These are phyloP conservation scores for Fusarium scirpi DNA, from an alignment of 2,329 filamentous ascomycete species.

Conservation along the genomic window DNA sequence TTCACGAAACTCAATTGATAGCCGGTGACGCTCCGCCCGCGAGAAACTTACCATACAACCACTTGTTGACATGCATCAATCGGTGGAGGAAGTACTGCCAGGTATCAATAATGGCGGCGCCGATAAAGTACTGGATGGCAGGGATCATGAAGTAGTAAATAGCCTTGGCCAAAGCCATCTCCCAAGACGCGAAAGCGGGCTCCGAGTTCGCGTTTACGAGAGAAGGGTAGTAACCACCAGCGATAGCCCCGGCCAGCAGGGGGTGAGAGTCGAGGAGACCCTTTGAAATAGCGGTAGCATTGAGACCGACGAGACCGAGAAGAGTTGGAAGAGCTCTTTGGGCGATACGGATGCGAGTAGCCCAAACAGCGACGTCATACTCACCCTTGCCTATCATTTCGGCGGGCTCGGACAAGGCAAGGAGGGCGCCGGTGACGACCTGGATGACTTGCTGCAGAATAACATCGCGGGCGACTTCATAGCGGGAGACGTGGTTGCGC, in stretches of 20 bases:
- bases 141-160: slow-evolving; percentile 87
- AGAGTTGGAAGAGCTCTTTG: slow-evolving; percentile 82
- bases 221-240: slow-evolving; percentile 84
- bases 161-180: slow-evolving; percentile 77
- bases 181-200: slow-evolving; percentile 86
- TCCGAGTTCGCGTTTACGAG: slow-evolving; percentile 71
- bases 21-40: not conserved
- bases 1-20: not conserved
- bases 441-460: slow-evolving; percentile 93
- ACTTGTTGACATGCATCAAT: slow-evolving; percentile 96
- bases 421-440: slow-evolving; percentile 73
- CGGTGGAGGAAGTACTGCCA: slow-evolving; percentile 99
- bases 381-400: slow-evolving; percentile 82
- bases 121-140: slow-evolving; percentile 79
- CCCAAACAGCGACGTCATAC: slow-evolving; percentile 92
- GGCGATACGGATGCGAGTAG: slow-evolving; percentile 80
- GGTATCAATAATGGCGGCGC: slow-evolving; percentile 84
- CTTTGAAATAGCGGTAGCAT: slow-evolving; percentile 79
- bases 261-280: slow-evolving; percentile 79
- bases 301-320: slow-evolving; percentile 79
- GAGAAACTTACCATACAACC: slow-evolving; percentile 84
- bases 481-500: slow-evolving; percentile 86
- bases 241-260: slow-evolving; percentile 78
- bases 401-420: slow-evolving; percentile 78
- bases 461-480: slow-evolving; percentile 90